These are phyloP conservation scores for Nannochloropsis oceanica DNA, from an alignment of 108 stramenopile species.

Conservation along the genomic window DNA sequence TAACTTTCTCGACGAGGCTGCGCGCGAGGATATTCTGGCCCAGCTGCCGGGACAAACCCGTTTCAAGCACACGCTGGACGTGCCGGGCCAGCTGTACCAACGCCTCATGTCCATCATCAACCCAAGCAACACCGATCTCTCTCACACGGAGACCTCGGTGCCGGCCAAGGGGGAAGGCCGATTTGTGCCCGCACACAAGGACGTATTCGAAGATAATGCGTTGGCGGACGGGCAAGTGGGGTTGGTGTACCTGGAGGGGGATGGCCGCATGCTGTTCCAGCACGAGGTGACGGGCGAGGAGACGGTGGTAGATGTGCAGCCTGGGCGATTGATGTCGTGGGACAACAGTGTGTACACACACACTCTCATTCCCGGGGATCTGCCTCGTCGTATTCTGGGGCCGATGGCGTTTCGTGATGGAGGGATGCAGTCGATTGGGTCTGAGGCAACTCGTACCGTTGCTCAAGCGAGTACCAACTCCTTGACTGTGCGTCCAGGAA, in stretches of 20 bases:
- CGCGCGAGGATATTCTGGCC: background rate
- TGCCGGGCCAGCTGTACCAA: background rate
- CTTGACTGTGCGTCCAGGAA: no score
- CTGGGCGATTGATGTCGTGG: background rate
- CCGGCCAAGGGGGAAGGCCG: background rate
- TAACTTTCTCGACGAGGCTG: background rate
- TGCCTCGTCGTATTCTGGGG: background rate
- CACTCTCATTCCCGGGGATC: background rate
- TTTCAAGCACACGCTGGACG: no score
- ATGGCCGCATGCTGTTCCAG: no score
- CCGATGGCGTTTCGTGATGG: no score
- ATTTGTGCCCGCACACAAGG: background rate
- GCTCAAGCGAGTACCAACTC: no score
- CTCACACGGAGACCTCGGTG: no score
- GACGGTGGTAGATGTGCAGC: background rate
- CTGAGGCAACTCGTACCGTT: no score
- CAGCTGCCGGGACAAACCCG: background rate
- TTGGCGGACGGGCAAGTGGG: background rate
- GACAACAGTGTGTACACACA: background rate
- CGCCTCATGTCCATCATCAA: background rate
- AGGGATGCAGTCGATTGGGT: background rate
- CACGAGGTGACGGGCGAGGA: no score
- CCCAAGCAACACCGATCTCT: background rate
- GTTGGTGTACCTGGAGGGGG: no score
- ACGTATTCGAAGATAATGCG: background rate